phyloP scores from a whole-genome alignment of 306 rosid genomes.

The Prunus mume region DNA sequence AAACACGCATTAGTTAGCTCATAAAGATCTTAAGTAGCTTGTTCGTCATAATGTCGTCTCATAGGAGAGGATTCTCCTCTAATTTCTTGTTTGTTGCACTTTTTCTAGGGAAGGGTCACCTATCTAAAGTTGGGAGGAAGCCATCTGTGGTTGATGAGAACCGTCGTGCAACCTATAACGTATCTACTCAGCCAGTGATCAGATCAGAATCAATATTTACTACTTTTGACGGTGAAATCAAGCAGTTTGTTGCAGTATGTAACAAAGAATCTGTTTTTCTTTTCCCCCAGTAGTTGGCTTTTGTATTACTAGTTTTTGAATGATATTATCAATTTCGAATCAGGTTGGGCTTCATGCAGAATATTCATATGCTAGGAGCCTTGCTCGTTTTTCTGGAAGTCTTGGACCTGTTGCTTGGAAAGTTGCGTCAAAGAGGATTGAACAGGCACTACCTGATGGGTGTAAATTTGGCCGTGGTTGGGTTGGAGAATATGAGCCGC shows the following conservation, averaged over 20 bases:
- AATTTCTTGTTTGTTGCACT: constrained; percentile 28
- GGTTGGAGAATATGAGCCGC: constrained; percentile 99
- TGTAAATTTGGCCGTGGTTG: constrained; percentile 93
- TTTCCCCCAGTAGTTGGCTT: constrained; percentile 25
- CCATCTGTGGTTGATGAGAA: constrained; percentile 58
- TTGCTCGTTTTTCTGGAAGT: constrained; percentile 92
- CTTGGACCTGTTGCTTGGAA: constrained; percentile 91
- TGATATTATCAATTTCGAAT: constrained; percentile 13
- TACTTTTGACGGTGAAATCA: constrained; percentile 80
- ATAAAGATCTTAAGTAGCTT: neutral
- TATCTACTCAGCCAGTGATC: constrained; percentile 44
- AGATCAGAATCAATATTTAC: constrained; percentile 73
- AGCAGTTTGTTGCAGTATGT: constrained; percentile 91
- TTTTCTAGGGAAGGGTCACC: constrained; percentile 60
- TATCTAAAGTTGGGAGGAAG: constrained; percentile 76
- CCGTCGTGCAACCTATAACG: constrained; percentile 77
- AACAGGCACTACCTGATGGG: constrained; percentile 79
- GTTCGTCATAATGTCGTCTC: neutral
- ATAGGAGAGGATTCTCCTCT: constrained; percentile 1
- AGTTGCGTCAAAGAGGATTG: constrained; percentile 87
- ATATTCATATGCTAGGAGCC: constrained; percentile 90
- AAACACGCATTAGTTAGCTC: neutral
- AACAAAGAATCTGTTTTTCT: constrained; percentile 18
- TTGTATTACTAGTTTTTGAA: constrained; percentile 14
- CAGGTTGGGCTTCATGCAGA: constrained; percentile 99